phyloP scores from a whole-genome alignment of 2,329 filamentous ascomycete genomes.

The Cryphonectria carpinicola region DNA sequence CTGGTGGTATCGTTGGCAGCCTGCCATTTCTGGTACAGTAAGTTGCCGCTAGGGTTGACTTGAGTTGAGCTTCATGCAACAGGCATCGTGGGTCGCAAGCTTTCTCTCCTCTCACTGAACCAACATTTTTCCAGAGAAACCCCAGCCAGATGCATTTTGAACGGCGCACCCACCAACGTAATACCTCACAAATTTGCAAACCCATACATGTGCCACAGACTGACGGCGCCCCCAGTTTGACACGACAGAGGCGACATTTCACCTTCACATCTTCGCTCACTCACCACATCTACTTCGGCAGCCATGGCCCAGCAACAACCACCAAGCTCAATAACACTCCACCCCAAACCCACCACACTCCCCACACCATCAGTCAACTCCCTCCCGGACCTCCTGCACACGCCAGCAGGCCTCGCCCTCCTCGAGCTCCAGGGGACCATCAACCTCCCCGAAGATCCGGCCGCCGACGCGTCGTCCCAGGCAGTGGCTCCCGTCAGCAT shows the following conservation, averaged over 20 bases:
- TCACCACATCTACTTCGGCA: background rate
- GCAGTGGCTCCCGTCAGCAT: constrained; percentile 41
- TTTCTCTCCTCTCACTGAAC: background rate
- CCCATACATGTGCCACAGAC: background rate
- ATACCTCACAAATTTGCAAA: background rate
- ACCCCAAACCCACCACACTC: constrained; percentile 37
- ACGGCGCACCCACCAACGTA: background rate
- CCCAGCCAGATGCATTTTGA: background rate
- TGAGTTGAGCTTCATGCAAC: background rate
- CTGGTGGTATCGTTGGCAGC: background rate
- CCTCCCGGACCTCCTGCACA: constrained; percentile 82
- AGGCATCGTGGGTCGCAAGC: background rate
- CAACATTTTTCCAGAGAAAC: background rate
- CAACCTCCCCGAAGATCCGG: constrained; percentile 60
- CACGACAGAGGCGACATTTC: background rate
- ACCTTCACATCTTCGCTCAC: background rate
- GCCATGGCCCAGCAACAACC: background rate
- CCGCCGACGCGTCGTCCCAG: constrained; percentile 32
- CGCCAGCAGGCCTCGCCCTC: constrained; percentile 85
- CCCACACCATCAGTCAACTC: constrained; percentile 48
- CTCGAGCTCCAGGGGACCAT: constrained; percentile 92
- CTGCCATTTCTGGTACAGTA: background rate
- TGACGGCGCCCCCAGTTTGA: background rate
- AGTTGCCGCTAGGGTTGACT: background rate
- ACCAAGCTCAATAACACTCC: constrained; percentile 42